Evolutionary conservation across 768 basidiomycete genomes (phyloP).

Genomic region (Vararia minispora): DNA sequence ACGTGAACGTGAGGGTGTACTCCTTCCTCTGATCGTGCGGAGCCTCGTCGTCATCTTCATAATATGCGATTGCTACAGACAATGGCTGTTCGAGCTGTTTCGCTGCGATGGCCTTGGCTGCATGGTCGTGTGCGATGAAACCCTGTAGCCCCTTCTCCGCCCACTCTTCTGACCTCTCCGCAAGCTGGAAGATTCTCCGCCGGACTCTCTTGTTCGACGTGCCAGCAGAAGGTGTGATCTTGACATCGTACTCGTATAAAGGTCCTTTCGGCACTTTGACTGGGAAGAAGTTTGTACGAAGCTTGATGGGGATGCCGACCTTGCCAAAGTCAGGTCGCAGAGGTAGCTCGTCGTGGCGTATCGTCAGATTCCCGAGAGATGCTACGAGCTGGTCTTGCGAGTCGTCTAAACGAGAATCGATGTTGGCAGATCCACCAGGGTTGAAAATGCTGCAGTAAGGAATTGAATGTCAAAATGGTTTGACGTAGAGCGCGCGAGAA

Average conservation of each 20-base stretch:
- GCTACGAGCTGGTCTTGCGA: constrained; percentile 34
- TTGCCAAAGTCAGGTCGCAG: constrained; percentile 38
- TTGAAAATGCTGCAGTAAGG: constrained; percentile 27
- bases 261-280: constrained; percentile 34
- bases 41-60: constrained; percentile 34
- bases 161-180: constrained; percentile 33
- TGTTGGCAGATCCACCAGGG: constrained; percentile 27
- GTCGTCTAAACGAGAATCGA: constrained; percentile 41
- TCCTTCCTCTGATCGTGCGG: constrained; percentile 24
- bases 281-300: constrained; percentile 45
- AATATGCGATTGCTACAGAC: constrained; percentile 27
- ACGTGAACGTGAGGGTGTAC: constrained; percentile 34
- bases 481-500: not conserved
- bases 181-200: constrained; percentile 36
- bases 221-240: constrained; percentile 25
- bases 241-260: constrained; percentile 37
- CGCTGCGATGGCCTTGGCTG: constrained; percentile 34
- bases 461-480: constrained; percentile 2
- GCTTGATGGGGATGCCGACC: constrained; percentile 29
- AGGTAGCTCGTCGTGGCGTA: constrained; percentile 27
- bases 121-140: constrained; percentile 35
- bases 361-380: constrained; percentile 20
- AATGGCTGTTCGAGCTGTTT: constrained; percentile 30
- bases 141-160: constrained; percentile 26
- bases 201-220: constrained; percentile 28